These are phyloP conservation scores for Backusella macrospora DNA, from an alignment of 192 early-diverging fungal genomes.

Conservation along the genomic window DNA sequence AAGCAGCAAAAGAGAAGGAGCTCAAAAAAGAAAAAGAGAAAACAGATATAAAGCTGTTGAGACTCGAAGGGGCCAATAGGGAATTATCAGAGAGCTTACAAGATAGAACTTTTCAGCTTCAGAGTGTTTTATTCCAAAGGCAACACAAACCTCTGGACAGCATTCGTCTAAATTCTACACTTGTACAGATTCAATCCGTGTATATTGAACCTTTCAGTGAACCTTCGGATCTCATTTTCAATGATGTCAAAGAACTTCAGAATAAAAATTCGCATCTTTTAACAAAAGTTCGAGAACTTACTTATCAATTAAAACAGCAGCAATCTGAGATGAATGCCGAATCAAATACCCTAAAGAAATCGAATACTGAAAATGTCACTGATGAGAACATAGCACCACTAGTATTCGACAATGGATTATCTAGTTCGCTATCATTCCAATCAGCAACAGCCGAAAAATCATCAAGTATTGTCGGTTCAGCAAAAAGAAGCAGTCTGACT, in stretches of 20 bases:
- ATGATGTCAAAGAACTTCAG: no score
- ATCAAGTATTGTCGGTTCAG: not conserved
- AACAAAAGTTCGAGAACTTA: no score
- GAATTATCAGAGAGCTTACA: not conserved
- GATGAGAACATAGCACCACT: not conserved
- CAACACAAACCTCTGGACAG: not conserved
- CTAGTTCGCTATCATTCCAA: not conserved
- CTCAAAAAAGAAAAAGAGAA: not conserved
- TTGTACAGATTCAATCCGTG: not conserved
- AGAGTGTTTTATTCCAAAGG: not conserved
- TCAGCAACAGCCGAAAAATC: not conserved
- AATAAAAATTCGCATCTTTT: no score
- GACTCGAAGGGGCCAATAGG: not conserved
- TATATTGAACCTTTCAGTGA: not conserved
- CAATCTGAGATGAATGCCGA: no score
- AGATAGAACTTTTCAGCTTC: not conserved
- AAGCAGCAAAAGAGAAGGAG: not conserved
- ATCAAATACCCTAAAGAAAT: no score
- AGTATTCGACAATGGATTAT: not conserved
- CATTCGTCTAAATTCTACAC: no score
- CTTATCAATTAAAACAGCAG: no score
- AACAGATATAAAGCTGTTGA: not conserved
- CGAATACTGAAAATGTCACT: no score
- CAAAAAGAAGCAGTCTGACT: not conserved
- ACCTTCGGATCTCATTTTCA: not conserved